These are phyloP conservation scores for Rhizopus sp. DNA, from an alignment of 371 early-diverging fungal genomes.

Conservation along the genomic window DNA sequence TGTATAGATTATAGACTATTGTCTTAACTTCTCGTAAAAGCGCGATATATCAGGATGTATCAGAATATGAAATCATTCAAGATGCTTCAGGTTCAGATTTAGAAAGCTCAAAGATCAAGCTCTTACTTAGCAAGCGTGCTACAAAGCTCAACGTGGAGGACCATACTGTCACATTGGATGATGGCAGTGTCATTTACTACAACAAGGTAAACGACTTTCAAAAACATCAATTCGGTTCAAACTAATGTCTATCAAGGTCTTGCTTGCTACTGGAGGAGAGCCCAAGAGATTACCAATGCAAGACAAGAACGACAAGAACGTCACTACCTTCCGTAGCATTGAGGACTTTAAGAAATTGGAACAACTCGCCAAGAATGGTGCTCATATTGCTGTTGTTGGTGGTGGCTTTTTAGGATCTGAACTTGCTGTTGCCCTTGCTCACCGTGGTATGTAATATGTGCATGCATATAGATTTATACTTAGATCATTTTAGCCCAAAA, in stretches of 20 bases:
- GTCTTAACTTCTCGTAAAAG: conserved; percentile 13
- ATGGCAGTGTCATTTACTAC: conserved; percentile 63
- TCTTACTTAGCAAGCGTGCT: conserved; percentile 52
- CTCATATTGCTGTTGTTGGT: conserved; percentile 68
- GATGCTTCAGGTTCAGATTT: conserved; percentile 48
- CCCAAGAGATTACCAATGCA: conserved; percentile 60
- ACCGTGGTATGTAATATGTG: conserved; percentile 40
- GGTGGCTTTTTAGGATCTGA: conserved; percentile 82
- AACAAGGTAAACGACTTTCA: conserved; percentile 43
- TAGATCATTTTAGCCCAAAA: conserved; percentile 34
- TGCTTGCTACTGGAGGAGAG: conserved; percentile 75
- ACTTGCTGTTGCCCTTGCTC: conserved; percentile 68
- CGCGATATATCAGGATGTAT: conserved; percentile 40
- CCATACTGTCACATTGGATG: conserved; percentile 60
- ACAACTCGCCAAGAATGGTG: conserved; percentile 50
- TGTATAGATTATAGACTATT: not conserved
- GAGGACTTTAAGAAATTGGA: conserved; percentile 64
- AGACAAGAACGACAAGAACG: conserved; percentile 31
- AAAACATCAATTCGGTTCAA: not conserved
- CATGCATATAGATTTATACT: too few species aligned
- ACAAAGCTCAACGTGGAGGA: conserved; percentile 62
- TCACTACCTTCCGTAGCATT: conserved; percentile 69
- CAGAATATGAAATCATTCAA: conserved; percentile 42
- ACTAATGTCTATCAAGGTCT: conserved; percentile 31
- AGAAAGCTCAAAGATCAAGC: conserved; percentile 50